Conservation (phyloP, 2,329 filamentous ascomycete genomes). For the Tolypocladium pustulatum region DNA sequence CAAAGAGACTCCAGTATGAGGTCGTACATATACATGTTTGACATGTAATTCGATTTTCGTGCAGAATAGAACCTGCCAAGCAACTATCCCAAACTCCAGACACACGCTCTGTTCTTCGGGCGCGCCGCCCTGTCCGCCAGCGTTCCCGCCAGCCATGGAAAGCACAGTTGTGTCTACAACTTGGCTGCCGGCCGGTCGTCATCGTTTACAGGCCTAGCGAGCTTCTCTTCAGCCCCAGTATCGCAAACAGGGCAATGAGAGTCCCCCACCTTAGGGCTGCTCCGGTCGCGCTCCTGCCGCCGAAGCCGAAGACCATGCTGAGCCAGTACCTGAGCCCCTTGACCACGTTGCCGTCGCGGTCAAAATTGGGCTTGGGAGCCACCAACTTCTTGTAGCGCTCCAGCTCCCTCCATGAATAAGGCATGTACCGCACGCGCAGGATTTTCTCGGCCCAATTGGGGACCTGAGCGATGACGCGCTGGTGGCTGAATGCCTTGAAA, state of each 20-base stretch:
- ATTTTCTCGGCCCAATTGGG: conserved; percentile 33
- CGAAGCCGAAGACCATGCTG: conserved; percentile 38
- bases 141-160: not conserved
- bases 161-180: not conserved
- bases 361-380: conserved; percentile 45
- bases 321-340: conserved; percentile 45
- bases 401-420: conserved; percentile 40
- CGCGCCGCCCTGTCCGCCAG: not conserved
- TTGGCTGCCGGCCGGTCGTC: not conserved
- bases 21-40: not conserved
- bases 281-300: conserved; percentile 36
- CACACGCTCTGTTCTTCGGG: not conserved
- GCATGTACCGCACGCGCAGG: conserved; percentile 58
- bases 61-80: not conserved
- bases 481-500: conserved; percentile 31
- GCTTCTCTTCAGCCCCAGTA: conserved; percentile 23
- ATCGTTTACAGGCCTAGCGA: conserved; percentile 20
- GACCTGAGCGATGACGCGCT: conserved; percentile 24
- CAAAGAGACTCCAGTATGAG: not conserved
- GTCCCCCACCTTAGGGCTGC: conserved; percentile 40
- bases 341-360: conserved; percentile 44
- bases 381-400: conserved; percentile 32
- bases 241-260: conserved; percentile 27
- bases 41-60: not conserved
- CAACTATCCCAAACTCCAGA: not conserved